These are phyloP conservation scores for Chiua sp. DNA, from an alignment of 1,284 basidiomycete species.

Conservation along the genomic window DNA sequence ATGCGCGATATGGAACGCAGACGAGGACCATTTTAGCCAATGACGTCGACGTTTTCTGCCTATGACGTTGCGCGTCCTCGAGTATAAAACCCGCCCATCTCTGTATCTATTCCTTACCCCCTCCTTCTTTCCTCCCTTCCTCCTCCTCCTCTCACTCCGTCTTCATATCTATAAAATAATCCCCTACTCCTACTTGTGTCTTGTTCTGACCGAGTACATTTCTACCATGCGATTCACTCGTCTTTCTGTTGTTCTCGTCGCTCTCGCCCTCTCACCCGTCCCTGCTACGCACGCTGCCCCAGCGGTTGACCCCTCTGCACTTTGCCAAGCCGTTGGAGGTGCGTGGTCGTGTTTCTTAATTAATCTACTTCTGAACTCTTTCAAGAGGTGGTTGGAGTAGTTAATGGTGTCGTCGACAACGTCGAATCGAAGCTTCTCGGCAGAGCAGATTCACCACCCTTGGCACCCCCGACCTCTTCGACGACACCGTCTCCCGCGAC, in stretches of 20 bases:
- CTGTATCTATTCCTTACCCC: constrained; percentile 10
- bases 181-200: constrained; percentile 28
- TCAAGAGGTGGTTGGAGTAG: background rate
- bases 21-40: constrained; percentile 32
- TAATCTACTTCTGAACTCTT: background rate
- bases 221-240: constrained; percentile 44
- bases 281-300: constrained; percentile 22
- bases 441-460: constrained; percentile 4
- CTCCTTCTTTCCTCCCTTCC: constrained; percentile 5
- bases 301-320: constrained; percentile 3
- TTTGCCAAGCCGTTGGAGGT: constrained; percentile 8
- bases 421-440: background rate
- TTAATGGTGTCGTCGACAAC: background rate
- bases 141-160: constrained; percentile 16
- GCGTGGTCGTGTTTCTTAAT: background rate
- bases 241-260: constrained; percentile 43
- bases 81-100: constrained; percentile 30
- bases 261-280: constrained; percentile 38
- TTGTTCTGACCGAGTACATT: constrained; percentile 32
- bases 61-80: constrained; percentile 19
- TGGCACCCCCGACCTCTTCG: background rate
- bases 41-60: constrained; percentile 17
- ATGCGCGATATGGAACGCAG: constrained; percentile 67
- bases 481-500: constrained; percentile 2
- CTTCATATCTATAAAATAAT: constrained; percentile 20